Conservation (phyloP, 2,329 filamentous ascomycete species). For the Aspergillus jensenii region DNA sequence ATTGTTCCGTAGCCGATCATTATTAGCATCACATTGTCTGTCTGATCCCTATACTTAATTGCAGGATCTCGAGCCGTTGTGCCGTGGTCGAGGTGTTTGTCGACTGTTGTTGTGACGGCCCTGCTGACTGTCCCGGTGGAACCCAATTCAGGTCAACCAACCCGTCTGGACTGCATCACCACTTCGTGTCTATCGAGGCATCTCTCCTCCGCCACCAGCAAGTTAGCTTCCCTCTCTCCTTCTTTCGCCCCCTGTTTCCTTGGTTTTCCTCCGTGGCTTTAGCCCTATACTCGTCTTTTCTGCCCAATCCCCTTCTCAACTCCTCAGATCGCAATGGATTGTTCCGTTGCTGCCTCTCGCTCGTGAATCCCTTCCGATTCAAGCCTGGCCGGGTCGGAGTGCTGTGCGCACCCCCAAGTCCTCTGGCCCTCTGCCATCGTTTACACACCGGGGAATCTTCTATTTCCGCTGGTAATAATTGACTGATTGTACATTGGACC, state of each 20-base stretch:
- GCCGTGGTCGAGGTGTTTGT: neutral
- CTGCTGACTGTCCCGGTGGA: slow-evolving; percentile 13
- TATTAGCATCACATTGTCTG: neutral
- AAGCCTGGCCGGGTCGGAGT: slow-evolving; percentile 9
- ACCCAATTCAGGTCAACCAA: neutral
- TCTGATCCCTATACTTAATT: neutral
- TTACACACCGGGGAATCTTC: slow-evolving; percentile 7
- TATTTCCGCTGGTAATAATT: slow-evolving; percentile 12
- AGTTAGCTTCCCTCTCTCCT: neutral
- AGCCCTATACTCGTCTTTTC: neutral
- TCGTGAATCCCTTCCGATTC: slow-evolving; percentile 9
- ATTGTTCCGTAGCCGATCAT: neutral
- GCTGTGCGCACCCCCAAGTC: slow-evolving; percentile 9
- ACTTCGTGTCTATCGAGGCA: slow-evolving; percentile 3
- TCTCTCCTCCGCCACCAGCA: slow-evolving; percentile 9
- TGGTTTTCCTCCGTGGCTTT: neutral
- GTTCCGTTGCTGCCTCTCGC: slow-evolving; percentile 4
- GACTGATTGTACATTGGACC: slow-evolving; percentile 12
- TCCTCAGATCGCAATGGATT: slow-evolving; percentile 9
- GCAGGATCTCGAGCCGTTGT: neutral
- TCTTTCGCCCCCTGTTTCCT: neutral
- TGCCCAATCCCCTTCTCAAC: neutral
- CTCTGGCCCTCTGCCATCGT: slow-evolving; percentile 13
- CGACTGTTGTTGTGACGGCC: neutral
- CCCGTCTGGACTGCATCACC: slow-evolving; percentile 1